phyloP scores from a whole-genome alignment of 192 early-diverging fungal species.

The Backusella australiensis region DNA sequence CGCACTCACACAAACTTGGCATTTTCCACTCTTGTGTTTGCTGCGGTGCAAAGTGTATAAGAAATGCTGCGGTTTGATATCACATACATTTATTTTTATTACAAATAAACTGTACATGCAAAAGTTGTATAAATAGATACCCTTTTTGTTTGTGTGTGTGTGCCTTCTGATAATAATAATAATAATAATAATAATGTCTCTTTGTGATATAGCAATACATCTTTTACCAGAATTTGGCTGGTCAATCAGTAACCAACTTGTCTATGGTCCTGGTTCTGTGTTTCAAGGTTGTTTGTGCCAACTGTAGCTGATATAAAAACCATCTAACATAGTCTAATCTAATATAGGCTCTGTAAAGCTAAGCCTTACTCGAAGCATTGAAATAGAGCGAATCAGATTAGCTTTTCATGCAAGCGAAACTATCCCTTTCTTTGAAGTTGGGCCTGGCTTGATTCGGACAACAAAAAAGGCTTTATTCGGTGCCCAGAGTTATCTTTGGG shows the following conservation, averaged over 20 bases:
- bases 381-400: background rate
- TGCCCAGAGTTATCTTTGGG: constrained; percentile 8
- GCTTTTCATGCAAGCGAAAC: background rate
- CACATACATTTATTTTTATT: background rate
- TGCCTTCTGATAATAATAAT: background rate
- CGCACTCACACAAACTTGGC: background rate
- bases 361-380: background rate
- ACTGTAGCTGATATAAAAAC: background rate
- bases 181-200: background rate
- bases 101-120: background rate
- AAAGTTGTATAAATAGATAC: background rate
- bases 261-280: constrained; percentile 26
- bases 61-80: background rate
- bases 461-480: background rate
- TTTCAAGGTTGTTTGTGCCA: constrained; percentile 12
- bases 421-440: background rate
- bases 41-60: background rate
- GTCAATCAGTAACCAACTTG: background rate
- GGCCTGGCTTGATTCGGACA: background rate
- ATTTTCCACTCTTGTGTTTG: background rate
- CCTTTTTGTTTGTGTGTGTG: background rate
- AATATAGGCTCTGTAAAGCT: background rate
- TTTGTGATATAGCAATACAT: background rate
- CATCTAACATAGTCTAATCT: background rate
- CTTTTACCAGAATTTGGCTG: constrained; percentile 3